phyloP scores from a whole-genome alignment of 2,329 filamentous ascomycete species.

The Penicillium expansum region DNA sequence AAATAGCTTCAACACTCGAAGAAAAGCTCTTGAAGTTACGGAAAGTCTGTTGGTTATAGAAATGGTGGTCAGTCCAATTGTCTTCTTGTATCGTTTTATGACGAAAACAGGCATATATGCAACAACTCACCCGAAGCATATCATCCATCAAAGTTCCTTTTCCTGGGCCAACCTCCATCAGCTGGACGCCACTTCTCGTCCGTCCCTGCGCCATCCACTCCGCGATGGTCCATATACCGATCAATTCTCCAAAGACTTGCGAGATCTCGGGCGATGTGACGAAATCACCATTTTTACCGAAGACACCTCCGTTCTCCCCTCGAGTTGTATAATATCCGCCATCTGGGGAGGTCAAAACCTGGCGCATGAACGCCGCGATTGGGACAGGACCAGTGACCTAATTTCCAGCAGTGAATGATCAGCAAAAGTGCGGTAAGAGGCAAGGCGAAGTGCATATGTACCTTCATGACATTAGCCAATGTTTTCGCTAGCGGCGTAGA shows the following conservation, averaged over 20 bases:
- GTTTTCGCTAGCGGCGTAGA: slow-evolving; percentile 89
- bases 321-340: slow-evolving; percentile 91
- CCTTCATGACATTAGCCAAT: slow-evolving; percentile 80
- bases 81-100: not conserved
- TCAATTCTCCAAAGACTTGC: slow-evolving; percentile 90
- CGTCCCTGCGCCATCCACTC: slow-evolving; percentile 94
- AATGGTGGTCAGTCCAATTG: slow-evolving; percentile 4
- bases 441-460: slow-evolving; percentile 43
- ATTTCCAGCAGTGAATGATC: slow-evolving; percentile 28
- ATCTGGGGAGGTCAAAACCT: slow-evolving; percentile 87
- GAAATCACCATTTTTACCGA: slow-evolving; percentile 91
- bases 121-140: slow-evolving; percentile 72
- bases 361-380: slow-evolving; percentile 94
- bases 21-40: slow-evolving; percentile 77
- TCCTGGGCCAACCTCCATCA: slow-evolving; percentile 92
- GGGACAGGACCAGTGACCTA: slow-evolving; percentile 86
- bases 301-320: slow-evolving; percentile 72
- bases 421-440: not conserved
- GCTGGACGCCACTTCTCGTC: slow-evolving; percentile 69
- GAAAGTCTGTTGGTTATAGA: slow-evolving; percentile 61
- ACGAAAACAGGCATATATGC: not conserved
- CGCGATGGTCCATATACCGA: slow-evolving; percentile 91
- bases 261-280: slow-evolving; percentile 97
- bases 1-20: slow-evolving; percentile 77
- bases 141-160: slow-evolving; percentile 97